Evolutionary conservation across 805 yeast species (phyloP), one percentile per base, ranked within the genome.

Genomic region (Ogataea populi-albae): DNA sequence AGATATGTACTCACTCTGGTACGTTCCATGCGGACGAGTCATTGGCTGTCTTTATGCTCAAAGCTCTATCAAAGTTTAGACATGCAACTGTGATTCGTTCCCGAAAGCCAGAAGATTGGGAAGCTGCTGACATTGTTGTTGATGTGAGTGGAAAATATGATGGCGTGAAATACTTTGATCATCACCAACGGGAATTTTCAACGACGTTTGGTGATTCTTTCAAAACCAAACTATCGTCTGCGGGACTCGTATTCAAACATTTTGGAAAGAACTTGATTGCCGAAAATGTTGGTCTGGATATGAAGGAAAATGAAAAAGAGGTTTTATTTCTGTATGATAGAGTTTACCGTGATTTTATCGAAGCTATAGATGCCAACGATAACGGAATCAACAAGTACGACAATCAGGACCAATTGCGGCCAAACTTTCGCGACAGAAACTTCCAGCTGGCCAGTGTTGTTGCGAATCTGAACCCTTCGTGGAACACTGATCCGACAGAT

Each of bases 1-100:
- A 76, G 53, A 85, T 89, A 38, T 91, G 96, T 55, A 89, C 96
- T 9, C 94, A 85, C 53, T 82, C 89, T 32, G 98, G 98, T 6
- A 74, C 88, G 0, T 93, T 93, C 71, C 98, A 93, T 57, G 98
- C 98, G 8, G 98, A 93, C 61, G 98, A 93, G 61, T 80, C 95
- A 8, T 71, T 93, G 34, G 98, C 98, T 2, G 96, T 91, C 3
- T 89, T 73, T 60, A 79, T 93, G 82, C 66, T 93, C 38, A 77
- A 74, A 47, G 65, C 77, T 14, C 64, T 91, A 30, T 93, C 95
- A 6, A 69, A 73, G 57, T 93, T 62, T 61, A 55, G 73, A 30
- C 68, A 77, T 40, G 80, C 95, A 15, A 70, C 68, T 35, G 69
- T 93, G 15, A 75, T 86, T 15, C 79, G 98, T 59, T 84, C 96